Evolutionary conservation across 2,329 filamentous ascomycete species (phyloP).

Genomic region (Monilinia fructicola): DNA sequence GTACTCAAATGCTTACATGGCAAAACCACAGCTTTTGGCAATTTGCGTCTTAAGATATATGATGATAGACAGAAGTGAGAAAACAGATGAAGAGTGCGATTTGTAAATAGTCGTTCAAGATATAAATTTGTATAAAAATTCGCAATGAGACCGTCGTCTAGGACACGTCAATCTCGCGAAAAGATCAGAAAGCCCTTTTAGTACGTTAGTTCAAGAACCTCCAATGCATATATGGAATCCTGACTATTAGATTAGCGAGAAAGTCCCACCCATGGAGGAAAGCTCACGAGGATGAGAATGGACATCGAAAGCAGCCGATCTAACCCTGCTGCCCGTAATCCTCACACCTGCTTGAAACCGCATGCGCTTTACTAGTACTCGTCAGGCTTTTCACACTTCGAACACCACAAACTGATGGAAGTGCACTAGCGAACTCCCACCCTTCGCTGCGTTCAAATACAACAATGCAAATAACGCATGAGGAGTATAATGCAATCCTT

Average conservation of each 20-base stretch:
- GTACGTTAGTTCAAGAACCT: no score
- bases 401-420: no score
- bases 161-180: not conserved
- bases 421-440: not conserved
- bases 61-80: not conserved
- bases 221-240: no score
- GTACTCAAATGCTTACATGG: not conserved
- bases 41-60: not conserved
- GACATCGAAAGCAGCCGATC: no score
- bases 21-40: not conserved
- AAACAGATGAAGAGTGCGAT: not conserved
- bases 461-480: slow-evolving; percentile 18
- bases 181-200: not conserved
- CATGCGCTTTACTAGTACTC: no score
- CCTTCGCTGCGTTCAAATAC: not conserved
- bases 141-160: not conserved
- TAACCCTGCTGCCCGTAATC: no score
- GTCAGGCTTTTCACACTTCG: no score
- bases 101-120: not conserved
- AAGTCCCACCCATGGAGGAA: no score
- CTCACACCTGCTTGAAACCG: no score
- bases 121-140: not conserved
- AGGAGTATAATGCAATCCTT: slow-evolving; percentile 20
- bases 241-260: no score
- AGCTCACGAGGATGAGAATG: no score